Evolutionary conservation across 768 basidiomycete genomes (phyloP), one percentile per base, ranked within the genome.

Genomic region (Lactifluus hygrophoroides): DNA sequence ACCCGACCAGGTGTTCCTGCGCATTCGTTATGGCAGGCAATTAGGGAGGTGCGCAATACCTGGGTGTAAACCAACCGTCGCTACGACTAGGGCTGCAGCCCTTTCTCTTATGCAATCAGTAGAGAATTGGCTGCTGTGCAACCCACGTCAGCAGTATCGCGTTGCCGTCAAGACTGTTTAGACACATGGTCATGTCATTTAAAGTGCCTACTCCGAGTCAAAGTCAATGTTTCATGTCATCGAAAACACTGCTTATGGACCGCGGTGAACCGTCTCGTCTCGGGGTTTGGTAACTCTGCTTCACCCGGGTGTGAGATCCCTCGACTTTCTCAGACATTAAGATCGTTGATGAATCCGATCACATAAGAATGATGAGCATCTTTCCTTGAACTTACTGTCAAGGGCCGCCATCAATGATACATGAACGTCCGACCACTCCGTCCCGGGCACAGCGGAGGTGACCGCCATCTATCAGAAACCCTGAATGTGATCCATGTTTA

Each of bases 321-420:
- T 42, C 10, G 10, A 11, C 17, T 5, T 16, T 1, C 19, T 19
- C 34, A 11, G 30, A 25, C 23, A 6, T 37, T 37, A 35, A 55
- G 8, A 16, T 38, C 16, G 48, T n/a, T 19, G 17, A 50, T 30
- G 19, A 28, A 23, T 14, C 34, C 17, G 34, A 50, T 55, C 53
- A 50, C 48, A 60, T 50, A 45, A 51, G 28, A 38, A 51, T 38
- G 54, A 54, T 51, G 58, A 55, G 53, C 19, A 13, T 48, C 19
- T 42, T 16, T 17, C 21, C 45, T 51, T 47, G 30, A 27, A n/a
- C 8, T 16, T 32, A 34, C 25, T 49, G 52, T 54, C 58, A 50
- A n/a, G 25, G 27, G 23, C 21, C 32, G 40, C 59, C 59, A 60
- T 60, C 59, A 60, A 51, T 60, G 54, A 60, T 56, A 19, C 54